Conservation (phyloP, 345 rosid species). For the Isatis tinctoria region DNA sequence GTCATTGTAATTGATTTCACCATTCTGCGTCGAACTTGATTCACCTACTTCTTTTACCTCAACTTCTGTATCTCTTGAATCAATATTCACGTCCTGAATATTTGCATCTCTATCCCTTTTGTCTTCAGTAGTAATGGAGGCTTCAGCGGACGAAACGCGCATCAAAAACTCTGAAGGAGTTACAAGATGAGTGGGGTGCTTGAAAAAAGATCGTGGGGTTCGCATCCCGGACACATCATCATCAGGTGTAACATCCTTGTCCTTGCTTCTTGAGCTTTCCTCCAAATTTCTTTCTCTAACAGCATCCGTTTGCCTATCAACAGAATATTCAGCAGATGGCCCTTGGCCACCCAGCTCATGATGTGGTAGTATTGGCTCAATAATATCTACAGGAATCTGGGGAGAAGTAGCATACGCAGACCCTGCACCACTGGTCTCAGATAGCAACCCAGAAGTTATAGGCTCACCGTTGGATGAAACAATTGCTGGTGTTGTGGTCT, state of each 20-base stretch:
- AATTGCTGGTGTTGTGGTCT: slow-evolving; percentile 33
- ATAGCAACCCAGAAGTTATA: slow-evolving; percentile 38
- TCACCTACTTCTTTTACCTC: slow-evolving; percentile 72
- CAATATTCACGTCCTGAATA: slow-evolving; percentile 46
- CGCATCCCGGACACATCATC: slow-evolving; percentile 43
- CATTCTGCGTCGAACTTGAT: slow-evolving; percentile 40
- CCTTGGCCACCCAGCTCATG: slow-evolving; percentile 46
- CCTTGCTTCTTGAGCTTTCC: slow-evolving; percentile 45
- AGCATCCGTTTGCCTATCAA: slow-evolving; percentile 54
- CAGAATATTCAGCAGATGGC: slow-evolving; percentile 42
- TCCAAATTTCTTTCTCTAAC: slow-evolving; percentile 34
- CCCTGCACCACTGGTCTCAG: slow-evolving; percentile 45
- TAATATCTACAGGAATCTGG: slow-evolving; percentile 32
- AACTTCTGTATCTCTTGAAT: slow-evolving; percentile 40
- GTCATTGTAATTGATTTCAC: slow-evolving; percentile 39
- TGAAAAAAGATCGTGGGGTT: slow-evolving; percentile 47
- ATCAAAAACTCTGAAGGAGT: slow-evolving; percentile 78
- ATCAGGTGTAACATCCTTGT: slow-evolving; percentile 40
- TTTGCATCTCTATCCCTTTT: slow-evolving; percentile 43
- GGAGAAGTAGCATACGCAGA: slow-evolving; percentile 41
- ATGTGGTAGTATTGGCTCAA: slow-evolving; percentile 39
- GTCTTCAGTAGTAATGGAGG: slow-evolving; percentile 37
- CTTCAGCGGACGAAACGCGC: slow-evolving; percentile 60
- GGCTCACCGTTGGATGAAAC: slow-evolving; percentile 35
- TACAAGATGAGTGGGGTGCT: slow-evolving; percentile 77